Evolutionary conservation across 1,284 basidiomycete genomes (phyloP), one percentile per base, ranked within the genome.

Genomic region (Xerocomus nothofagi): DNA sequence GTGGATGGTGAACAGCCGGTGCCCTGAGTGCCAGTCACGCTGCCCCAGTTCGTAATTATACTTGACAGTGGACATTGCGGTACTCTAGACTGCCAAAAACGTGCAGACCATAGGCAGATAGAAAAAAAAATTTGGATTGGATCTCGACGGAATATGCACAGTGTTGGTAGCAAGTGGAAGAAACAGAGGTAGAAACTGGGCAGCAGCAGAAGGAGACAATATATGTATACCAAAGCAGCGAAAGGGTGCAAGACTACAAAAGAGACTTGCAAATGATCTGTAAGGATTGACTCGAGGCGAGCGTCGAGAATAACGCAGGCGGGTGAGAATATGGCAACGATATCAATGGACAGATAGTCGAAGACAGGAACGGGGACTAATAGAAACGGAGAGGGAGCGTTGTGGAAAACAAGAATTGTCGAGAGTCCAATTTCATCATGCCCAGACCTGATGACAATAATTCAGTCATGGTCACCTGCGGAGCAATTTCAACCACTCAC

Each of bases 281-380:
- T 81, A 85, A 82, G 51, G 81, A 86, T 76, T 62, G 81, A 80
- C 79, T 79, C 74, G 62, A 71, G 68, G 76, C 76, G 71, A 69
- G 72, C 75, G 69, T 68, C 61, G 61, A 61, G 62, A 55, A 58
- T 11, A 57, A 68, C 66, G 71, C 65, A 69, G 62, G 73, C 73
- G 62, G 69, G 76, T 77, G 68, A 73, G 76, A 69, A 72, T 70
- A 72, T 68, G 71, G 56, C 60, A 69, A 71, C 73, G 68, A 76
- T 76, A 77, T 73, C 71, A 72, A 68, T 71, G 50, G 69, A 72
- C 72, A 67, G 53, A 64, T 66, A 50, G 50, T 38, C 45, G 50
- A 53, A 43, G 57, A 57, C 56, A 60, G 63, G 57, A 60, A 50
- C 47, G 44, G 55, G 48, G 55, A 53, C 49, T 56, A 56, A 66